Percentiles rank a stretch among this genome's conserved stretches.
Evolutionary conservation across 768 basidiomycete species (phyloP).

Genomic region (Mycena galericulata): DNA sequence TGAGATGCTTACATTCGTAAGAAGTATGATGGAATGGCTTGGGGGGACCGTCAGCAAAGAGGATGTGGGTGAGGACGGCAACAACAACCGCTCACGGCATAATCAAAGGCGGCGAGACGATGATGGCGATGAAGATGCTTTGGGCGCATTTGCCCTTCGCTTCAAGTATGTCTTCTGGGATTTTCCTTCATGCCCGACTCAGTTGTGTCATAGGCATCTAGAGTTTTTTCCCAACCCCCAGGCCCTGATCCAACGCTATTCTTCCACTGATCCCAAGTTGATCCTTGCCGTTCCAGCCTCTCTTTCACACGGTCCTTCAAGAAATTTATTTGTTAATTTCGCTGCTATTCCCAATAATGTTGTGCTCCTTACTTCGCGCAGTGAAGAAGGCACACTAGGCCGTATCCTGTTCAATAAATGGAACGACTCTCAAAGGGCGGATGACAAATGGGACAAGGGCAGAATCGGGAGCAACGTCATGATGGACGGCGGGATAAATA

Average conservation of each 20-base stretch:
- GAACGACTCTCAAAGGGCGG: constrained; percentile 84
- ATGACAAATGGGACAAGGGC: constrained; percentile 90
- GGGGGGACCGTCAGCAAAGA: constrained; percentile 95
- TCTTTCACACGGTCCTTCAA: constrained; percentile 91
- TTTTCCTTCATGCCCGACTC: neutral
- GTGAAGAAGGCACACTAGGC: constrained; percentile 85
- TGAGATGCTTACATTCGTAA: constrained; percentile 93
- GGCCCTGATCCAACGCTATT: constrained; percentile 83
- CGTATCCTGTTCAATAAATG: constrained; percentile 86
- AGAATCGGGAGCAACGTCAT: constrained; percentile 88
- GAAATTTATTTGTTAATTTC: constrained; percentile 88
- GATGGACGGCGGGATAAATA: constrained; percentile 76
- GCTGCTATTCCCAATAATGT: constrained; percentile 87
- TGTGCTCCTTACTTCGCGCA: constrained; percentile 83
- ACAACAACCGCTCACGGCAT: constrained; percentile 62
- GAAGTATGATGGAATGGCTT: constrained; percentile 99
- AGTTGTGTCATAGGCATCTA: constrained; percentile 70
- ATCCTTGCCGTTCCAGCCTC: constrained; percentile 95
- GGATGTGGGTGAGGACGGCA: constrained; percentile 86
- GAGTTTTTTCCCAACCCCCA: constrained; percentile 91
- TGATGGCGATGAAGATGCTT: constrained; percentile 83
- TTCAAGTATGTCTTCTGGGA: constrained; percentile 76
- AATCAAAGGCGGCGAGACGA: constrained; percentile 70
- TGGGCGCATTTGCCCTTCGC: constrained; percentile 87
- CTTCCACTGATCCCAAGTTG: constrained; percentile 90